Evolutionary conservation across 2,329 filamentous ascomycete genomes (phyloP).

Genomic region (Talaromyces sp.): DNA sequence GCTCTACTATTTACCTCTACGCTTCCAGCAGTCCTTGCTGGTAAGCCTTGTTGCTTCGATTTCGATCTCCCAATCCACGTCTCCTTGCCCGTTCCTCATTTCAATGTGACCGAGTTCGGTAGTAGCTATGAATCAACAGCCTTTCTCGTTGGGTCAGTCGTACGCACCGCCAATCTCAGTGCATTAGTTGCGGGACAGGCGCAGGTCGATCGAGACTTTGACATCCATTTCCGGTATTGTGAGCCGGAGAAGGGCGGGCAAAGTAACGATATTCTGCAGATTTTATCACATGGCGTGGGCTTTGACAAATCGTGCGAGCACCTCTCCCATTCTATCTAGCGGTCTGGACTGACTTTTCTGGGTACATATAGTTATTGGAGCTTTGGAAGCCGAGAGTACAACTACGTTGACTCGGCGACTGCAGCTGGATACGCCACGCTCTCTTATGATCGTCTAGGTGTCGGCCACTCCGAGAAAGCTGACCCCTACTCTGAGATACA

Average conservation of each 20-base stretch:
- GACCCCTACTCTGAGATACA: constrained; percentile 40
- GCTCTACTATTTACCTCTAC: too few species aligned
- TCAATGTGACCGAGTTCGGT: not conserved
- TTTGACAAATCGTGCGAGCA: constrained; percentile 28
- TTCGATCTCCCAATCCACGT: not conserved
- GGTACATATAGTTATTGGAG: constrained; percentile 31
- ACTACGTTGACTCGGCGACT: constrained; percentile 34
- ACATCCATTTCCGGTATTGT: not conserved
- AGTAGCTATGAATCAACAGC: not conserved
- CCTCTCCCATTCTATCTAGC: too few species aligned
- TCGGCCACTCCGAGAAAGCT: constrained; percentile 32
- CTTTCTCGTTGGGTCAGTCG: not conserved
- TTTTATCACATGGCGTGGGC: constrained; percentile 36
- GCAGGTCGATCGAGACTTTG: not conserved
- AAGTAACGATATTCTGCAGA: constrained; percentile 24
- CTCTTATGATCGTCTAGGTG: constrained; percentile 38
- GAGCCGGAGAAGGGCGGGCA: not conserved
- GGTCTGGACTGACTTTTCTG: not conserved
- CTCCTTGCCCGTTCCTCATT: not conserved
- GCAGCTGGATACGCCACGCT: constrained; percentile 37
- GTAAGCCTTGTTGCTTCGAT: too few species aligned
- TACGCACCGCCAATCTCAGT: not conserved
- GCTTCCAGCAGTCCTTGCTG: too few species aligned
- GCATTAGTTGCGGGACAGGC: not conserved
- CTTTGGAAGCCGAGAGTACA: constrained; percentile 28